Conservation (phyloP, 768 basidiomycete species). For the Phaeotremella skinneri region DNA sequence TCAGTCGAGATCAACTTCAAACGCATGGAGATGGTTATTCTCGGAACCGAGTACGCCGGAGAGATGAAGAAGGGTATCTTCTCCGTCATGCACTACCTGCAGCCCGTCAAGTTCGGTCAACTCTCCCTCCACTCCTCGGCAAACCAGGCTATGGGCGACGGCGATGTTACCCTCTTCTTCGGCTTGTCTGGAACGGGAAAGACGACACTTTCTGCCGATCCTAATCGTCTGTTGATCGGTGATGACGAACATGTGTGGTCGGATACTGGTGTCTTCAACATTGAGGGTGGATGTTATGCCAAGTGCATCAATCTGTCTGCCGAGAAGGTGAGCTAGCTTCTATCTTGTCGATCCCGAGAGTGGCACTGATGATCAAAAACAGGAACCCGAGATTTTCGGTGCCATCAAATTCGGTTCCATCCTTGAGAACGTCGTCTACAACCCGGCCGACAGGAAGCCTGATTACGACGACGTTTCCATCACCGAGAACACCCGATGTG, state of each 20-base stretch:
- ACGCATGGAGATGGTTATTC: conserved; percentile 99
- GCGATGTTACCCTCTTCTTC: conserved; percentile 97
- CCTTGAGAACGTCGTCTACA: conserved; percentile 98
- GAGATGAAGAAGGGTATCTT: conserved; percentile 99
- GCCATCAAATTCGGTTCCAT: conserved; percentile 94
- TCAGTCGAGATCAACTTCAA: conserved; percentile 99
- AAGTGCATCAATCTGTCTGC: conserved; percentile 95
- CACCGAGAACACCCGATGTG: conserved; percentile 99
- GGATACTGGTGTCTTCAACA: conserved; percentile 98
- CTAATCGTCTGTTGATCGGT: conserved; percentile 87
- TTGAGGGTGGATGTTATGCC: conserved; percentile 99
- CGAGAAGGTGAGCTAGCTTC: conserved; percentile 60
- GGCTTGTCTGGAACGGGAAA: conserved; percentile 98
- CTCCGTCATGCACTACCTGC: conserved; percentile 99
- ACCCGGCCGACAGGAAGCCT: conserved; percentile 71
- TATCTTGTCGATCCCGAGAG: neutral
- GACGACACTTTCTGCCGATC: conserved; percentile 96
- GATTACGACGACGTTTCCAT: conserved; percentile 96
- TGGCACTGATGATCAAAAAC: neutral
- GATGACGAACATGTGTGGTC: conserved; percentile 99
- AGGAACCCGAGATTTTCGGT: conserved; percentile 92
- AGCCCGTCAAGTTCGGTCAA: conserved; percentile 97
- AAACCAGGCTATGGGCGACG: conserved; percentile 74
- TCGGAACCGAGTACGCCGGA: conserved; percentile 92
- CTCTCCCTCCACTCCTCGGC: conserved; percentile 97